These are phyloP conservation scores for Lentinus tigrinus DNA, from an alignment of 768 basidiomycete genomes.

Conservation along the genomic window DNA sequence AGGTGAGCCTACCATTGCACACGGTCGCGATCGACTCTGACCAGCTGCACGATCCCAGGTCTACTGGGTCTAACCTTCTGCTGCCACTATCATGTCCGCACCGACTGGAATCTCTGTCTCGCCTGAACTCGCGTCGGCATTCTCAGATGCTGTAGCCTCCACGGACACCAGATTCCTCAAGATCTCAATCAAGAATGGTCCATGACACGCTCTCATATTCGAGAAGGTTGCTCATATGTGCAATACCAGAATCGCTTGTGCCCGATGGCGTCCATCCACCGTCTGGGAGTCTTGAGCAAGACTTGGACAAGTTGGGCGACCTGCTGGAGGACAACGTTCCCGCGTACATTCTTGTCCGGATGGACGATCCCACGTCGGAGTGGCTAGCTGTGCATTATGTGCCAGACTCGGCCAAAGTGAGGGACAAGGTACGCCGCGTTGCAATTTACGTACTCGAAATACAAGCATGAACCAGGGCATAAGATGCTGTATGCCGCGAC, in stretches of 20 bases:
- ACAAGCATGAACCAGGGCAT: background rate
- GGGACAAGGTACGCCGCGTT: constrained; percentile 63
- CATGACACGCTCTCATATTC: constrained; percentile 23
- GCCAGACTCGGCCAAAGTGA: constrained; percentile 76
- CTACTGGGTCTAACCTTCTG: background rate
- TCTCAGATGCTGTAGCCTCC: constrained; percentile 56
- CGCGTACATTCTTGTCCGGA: constrained; percentile 72
- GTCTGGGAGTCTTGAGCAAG: constrained; percentile 55
- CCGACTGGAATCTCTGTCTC: constrained; percentile 70
- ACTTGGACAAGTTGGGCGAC: constrained; percentile 56
- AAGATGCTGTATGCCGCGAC: constrained; percentile 91
- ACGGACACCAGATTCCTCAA: constrained; percentile 69
- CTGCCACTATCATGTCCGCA: constrained; percentile 57
- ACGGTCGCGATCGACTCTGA: background rate
- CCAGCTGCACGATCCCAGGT: background rate
- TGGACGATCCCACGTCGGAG: constrained; percentile 56
- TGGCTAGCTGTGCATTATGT: constrained; percentile 83
- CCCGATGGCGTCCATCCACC: constrained; percentile 51
- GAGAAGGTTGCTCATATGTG: constrained; percentile 19
- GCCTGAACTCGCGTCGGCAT: constrained; percentile 51
- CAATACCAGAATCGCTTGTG: constrained; percentile 62
- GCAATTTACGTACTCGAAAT: background rate
- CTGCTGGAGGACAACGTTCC: constrained; percentile 61
- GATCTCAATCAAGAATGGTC: constrained; percentile 75
- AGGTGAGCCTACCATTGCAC: background rate